Percentiles rank a stretch among this genome's conserved stretches.
These are phyloP conservation scores for Ascomycota sp. DNA, from an alignment of 2,329 filamentous ascomycete species.

Conservation along the genomic window DNA sequence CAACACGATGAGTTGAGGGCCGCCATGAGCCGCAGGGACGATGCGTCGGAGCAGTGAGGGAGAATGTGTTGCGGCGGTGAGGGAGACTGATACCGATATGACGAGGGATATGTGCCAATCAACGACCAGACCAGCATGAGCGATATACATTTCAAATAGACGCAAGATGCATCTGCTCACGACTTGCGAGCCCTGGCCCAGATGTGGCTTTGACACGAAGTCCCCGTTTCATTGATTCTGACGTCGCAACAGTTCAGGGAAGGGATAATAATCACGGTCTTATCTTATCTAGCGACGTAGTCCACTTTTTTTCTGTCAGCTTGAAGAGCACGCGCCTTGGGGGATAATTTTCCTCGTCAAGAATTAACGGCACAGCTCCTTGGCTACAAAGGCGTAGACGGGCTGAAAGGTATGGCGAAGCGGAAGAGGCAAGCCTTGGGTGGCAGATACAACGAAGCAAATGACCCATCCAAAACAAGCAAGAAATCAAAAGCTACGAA, in stretches of 20 bases:
- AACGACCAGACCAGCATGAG: too few species aligned
- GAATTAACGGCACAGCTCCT: too few species aligned
- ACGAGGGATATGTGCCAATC: too few species aligned
- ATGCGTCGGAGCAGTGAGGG: slow-evolving; percentile 8
- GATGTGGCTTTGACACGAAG: too few species aligned
- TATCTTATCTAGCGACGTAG: slow-evolving; percentile 1
- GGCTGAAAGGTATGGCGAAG: slow-evolving; percentile 21
- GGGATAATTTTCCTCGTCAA: too few species aligned
- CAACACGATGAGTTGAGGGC: slow-evolving; percentile 73
- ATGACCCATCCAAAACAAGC: background rate
- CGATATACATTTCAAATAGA: too few species aligned
- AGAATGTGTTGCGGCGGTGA: background rate
- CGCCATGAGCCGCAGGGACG: slow-evolving; percentile 20
- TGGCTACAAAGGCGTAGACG: too few species aligned
- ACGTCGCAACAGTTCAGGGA: too few species aligned
- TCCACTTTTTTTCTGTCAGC: slow-evolving; percentile 3
- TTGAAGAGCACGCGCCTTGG: too few species aligned
- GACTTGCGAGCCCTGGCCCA: too few species aligned
- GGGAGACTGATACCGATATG: background rate
- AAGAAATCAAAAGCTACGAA: slow-evolving; percentile 14
- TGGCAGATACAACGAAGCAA: slow-evolving; percentile 5
- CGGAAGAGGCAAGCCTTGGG: slow-evolving; percentile 23
- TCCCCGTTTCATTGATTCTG: background rate
- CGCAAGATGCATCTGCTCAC: too few species aligned
- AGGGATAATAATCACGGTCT: too few species aligned